Conservation (phyloP, 148 eudicot genomes). For the Polygonum maritimum region DNA sequence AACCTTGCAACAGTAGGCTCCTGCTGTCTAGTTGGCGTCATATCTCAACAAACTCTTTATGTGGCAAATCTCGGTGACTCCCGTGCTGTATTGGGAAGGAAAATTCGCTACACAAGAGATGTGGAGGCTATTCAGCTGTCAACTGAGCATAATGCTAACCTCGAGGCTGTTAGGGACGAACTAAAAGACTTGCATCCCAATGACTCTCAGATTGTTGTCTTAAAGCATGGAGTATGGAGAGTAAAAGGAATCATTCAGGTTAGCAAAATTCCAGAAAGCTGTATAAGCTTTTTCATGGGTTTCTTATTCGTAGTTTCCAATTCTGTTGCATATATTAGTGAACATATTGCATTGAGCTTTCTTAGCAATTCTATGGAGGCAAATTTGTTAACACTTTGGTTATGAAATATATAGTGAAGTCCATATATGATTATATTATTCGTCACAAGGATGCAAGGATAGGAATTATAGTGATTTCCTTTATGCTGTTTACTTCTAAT, state of each 20-base stretch:
- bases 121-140: conserved; percentile 55
- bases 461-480: too few species aligned
- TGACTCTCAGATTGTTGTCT: conserved; percentile 61
- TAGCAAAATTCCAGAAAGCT: background rate
- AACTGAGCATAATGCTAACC: conserved; percentile 59
- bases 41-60: conserved; percentile 43
- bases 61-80: conserved; percentile 70
- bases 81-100: conserved; percentile 60
- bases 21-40: conserved; percentile 61
- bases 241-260: conserved; percentile 80
- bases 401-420: too few species aligned
- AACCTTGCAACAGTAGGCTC: conserved; percentile 55
- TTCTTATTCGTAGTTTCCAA: too few species aligned
- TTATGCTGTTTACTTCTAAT: too few species aligned
- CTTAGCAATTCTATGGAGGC: too few species aligned
- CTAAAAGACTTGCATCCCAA: conserved; percentile 43
- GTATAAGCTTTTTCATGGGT: too few species aligned
- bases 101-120: conserved; percentile 35
- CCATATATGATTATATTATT: too few species aligned
- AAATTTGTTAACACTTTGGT: too few species aligned
- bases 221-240: conserved; percentile 68
- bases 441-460: too few species aligned
- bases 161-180: conserved; percentile 44
- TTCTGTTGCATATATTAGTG: too few species aligned
- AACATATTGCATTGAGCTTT: too few species aligned